These are phyloP conservation scores for Mallotus nudiflorus DNA, from an alignment of 345 rosid species.

Conservation along the genomic window DNA sequence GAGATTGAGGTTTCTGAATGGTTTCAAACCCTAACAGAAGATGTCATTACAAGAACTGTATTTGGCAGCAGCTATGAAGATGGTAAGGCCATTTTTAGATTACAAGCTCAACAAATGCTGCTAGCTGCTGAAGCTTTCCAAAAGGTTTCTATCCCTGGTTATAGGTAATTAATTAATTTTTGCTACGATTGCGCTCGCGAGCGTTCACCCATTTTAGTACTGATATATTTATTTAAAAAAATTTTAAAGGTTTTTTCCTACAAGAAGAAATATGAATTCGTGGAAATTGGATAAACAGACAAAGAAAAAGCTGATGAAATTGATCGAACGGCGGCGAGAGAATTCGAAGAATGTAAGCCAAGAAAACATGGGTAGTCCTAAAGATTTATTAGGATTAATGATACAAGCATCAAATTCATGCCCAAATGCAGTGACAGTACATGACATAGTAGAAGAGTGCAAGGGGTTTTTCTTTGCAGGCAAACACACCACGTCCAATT, in stretches of 20 bases:
- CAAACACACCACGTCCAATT: constrained; percentile 63
- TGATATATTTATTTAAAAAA: not conserved
- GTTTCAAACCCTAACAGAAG: constrained; percentile 40
- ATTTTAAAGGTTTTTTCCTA: constrained; percentile 28
- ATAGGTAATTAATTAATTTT: constrained; percentile 38
- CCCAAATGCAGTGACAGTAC: constrained; percentile 37
- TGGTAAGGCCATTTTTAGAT: constrained; percentile 59
- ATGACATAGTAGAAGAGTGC: constrained; percentile 60
- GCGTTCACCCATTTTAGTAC: not conserved
- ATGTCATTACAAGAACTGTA: constrained; percentile 47
- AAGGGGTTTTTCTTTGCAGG: constrained; percentile 69
- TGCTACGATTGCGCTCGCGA: no score
- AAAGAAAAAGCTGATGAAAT: constrained; percentile 19
- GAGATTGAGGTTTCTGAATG: constrained; percentile 36
- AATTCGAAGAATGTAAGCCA: not conserved
- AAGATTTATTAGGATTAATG: constrained; percentile 36
- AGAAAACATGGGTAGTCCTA: constrained; percentile 15
- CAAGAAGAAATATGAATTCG: constrained; percentile 29
- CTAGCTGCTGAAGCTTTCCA: constrained; percentile 32
- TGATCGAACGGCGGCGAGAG: constrained; percentile 22
- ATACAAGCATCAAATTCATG: constrained; percentile 31
- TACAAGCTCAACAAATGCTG: constrained; percentile 45
- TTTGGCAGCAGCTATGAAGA: constrained; percentile 76
- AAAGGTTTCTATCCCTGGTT: constrained; percentile 52
- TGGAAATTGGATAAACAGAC: constrained; percentile 32